Evolutionary conservation across 441 rosid genomes (phyloP).

Genomic region (Syzygium malaccense): DNA sequence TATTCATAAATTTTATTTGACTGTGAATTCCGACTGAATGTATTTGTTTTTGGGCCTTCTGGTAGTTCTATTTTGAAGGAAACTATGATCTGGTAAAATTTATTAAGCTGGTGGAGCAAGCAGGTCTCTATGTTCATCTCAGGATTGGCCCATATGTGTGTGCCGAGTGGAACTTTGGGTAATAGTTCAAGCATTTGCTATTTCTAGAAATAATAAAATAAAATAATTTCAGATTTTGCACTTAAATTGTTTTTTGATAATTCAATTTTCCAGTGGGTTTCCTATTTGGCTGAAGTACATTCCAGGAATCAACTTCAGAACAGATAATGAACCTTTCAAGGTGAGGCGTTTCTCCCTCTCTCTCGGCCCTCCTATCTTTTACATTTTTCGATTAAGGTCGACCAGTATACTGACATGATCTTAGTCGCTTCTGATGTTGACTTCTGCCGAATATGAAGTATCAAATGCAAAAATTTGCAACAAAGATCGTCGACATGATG

Average conservation of each 20-base stretch:
- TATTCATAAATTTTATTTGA: neutral
- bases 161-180: constrained; percentile 61
- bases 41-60: neutral
- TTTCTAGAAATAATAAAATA: neutral
- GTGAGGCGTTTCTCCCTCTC: constrained; percentile 8
- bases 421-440: neutral
- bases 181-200: neutral
- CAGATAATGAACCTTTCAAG: constrained; percentile 34
- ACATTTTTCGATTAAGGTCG: neutral
- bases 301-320: constrained; percentile 29
- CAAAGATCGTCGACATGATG: neutral
- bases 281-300: constrained; percentile 56
- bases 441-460: neutral
- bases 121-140: constrained; percentile 34
- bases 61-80: constrained; percentile 37
- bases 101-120: constrained; percentile 29
- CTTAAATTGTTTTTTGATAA: neutral
- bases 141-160: constrained; percentile 57
- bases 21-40: neutral
- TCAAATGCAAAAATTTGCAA: constrained; percentile 3
- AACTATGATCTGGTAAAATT: constrained; percentile 38
- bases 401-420: neutral
- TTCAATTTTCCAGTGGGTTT: constrained; percentile 15
- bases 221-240: neutral
- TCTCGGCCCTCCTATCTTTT: neutral